These are phyloP conservation scores for Juglanconis sp. DNA, from an alignment of 2,329 filamentous ascomycete genomes.

Conservation along the genomic window DNA sequence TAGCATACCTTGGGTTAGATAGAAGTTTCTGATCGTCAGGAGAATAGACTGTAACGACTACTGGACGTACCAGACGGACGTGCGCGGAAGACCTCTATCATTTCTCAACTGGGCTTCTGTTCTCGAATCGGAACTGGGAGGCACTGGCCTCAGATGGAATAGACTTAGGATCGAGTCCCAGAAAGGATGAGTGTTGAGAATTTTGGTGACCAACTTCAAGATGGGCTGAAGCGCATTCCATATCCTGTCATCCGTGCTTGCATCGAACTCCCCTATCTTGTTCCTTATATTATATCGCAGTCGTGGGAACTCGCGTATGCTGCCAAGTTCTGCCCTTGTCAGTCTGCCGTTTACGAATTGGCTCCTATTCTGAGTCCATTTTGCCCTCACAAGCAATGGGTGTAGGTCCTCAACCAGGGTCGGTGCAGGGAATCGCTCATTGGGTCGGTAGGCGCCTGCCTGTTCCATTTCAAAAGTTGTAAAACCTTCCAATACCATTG, in stretches of 20 bases:
- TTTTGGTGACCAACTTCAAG: background rate
- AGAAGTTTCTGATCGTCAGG: too few relatives aligned
- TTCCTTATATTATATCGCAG: background rate
- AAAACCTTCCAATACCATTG: background rate
- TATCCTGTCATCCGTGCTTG: background rate
- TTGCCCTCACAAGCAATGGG: background rate
- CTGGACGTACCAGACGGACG: background rate
- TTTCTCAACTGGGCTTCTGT: background rate
- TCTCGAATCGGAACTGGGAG: background rate
- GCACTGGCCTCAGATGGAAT: background rate
- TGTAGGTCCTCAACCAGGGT: background rate
- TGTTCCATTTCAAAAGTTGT: background rate
- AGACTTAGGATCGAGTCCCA: background rate
- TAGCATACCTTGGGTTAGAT: too few relatives aligned
- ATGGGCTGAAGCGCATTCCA: background rate
- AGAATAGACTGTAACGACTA: too few relatives aligned
- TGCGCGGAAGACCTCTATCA: background rate
- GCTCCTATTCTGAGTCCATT: background rate
- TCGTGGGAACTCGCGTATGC: background rate
- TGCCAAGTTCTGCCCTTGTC: background rate
- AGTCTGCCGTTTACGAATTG: background rate
- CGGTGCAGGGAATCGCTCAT: background rate
- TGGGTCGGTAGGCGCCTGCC: background rate
- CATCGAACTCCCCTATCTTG: background rate
- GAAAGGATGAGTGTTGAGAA: background rate